Conservation (phyloP, 768 basidiomycete genomes). For the Rhizopogon vulgaris region DNA sequence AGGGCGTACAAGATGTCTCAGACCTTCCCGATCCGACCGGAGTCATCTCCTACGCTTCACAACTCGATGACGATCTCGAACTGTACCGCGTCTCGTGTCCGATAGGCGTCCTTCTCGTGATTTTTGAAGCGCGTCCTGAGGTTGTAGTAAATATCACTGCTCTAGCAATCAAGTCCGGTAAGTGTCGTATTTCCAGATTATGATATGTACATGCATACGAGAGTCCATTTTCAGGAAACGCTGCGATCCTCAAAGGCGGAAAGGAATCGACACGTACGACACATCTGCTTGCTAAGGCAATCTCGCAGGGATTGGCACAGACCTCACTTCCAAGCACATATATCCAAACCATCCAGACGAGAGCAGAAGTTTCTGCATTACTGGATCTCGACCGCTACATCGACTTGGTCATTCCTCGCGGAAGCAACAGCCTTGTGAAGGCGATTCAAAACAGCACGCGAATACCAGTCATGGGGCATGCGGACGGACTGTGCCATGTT, state of each 20-base stretch:
- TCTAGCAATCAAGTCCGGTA: constrained; percentile 94
- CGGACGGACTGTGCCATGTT: constrained; percentile 90
- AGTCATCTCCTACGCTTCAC: constrained; percentile 79
- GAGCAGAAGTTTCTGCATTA: constrained; percentile 84
- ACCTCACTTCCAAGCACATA: constrained; percentile 74
- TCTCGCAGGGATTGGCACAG: constrained; percentile 66
- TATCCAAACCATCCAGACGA: constrained; percentile 88
- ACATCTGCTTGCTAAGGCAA: constrained; percentile 68
- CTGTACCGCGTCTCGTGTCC: constrained; percentile 94
- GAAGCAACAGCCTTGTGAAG: constrained; percentile 84
- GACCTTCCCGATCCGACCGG: constrained; percentile 83
- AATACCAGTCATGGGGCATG: constrained; percentile 98
- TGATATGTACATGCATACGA: neutral
- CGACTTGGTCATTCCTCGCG: constrained; percentile 94
- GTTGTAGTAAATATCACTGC: constrained; percentile 97
- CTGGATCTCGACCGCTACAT: constrained; percentile 88
- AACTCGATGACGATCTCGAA: constrained; percentile 81
- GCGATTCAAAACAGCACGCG: constrained; percentile 86
- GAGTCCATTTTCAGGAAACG: constrained; percentile 60
- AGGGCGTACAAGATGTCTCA: constrained; percentile 86
- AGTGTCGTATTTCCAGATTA: constrained; percentile 15
- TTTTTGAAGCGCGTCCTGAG: constrained; percentile 96
- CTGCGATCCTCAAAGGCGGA: constrained; percentile 95
- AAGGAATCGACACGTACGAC: constrained; percentile 89
- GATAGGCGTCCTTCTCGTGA: constrained; percentile 92